These are phyloP conservation scores for Aquilaria malaccensis DNA, from an alignment of 345 rosid genomes.

Conservation along the genomic window DNA sequence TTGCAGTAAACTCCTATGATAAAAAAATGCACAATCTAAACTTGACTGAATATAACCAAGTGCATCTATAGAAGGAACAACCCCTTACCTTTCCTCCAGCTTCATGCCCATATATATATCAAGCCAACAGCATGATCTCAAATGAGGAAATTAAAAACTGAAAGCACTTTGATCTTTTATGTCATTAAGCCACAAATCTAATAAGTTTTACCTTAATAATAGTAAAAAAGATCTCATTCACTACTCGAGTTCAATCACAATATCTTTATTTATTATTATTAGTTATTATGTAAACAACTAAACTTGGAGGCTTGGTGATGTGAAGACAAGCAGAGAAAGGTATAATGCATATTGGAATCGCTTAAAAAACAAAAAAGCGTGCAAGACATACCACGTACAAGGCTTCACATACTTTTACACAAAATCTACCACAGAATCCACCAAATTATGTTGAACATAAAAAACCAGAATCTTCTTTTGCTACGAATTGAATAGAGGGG, in stretches of 20 bases:
- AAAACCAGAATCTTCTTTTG: slow-evolving; percentile 83
- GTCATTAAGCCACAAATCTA: neutral
- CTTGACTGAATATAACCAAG: too few relatives aligned
- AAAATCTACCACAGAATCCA: slow-evolving; percentile 54
- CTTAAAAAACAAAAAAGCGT: neutral
- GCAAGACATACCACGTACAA: slow-evolving; percentile 65
- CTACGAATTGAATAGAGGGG: slow-evolving; percentile 87
- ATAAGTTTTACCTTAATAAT: slow-evolving; percentile 31
- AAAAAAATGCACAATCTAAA: too few relatives aligned
- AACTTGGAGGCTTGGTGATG: neutral
- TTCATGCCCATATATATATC: slow-evolving; percentile 61
- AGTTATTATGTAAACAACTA: neutral
- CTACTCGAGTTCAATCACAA: too few relatives aligned
- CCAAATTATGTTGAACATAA: slow-evolving; percentile 54
- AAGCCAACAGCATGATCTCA: slow-evolving; percentile 98
- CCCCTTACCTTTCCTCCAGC: slow-evolving; percentile 81
- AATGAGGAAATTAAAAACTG: slow-evolving; percentile 4
- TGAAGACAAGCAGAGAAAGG: neutral
- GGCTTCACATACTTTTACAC: slow-evolving; percentile 65
- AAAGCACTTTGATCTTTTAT: neutral
- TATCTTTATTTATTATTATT: too few relatives aligned
- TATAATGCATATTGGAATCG: too few relatives aligned
- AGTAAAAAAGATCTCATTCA: neutral
- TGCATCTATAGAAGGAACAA: neutral
- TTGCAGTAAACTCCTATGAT: too few relatives aligned